Evolutionary conservation across 768 basidiomycete genomes (phyloP), one percentile per base, ranked within the genome.

Genomic region (Lentinus brumalis): DNA sequence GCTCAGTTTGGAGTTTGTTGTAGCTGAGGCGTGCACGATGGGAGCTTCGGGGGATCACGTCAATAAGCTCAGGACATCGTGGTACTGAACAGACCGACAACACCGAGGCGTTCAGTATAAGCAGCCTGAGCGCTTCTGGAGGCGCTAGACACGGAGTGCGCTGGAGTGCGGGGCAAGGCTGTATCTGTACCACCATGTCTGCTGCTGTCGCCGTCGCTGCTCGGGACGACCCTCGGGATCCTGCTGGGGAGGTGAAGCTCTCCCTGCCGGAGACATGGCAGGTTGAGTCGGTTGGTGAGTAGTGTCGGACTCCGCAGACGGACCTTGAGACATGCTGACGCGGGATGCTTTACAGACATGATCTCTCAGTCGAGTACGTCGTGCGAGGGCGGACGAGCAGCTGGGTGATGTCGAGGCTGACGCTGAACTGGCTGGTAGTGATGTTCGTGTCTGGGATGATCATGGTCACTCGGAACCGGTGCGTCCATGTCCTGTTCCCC

Each of bases 401-500:
- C 5, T 10, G 41, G 35, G 2, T 5, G 5, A 1, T 40, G 21
- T 8, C 15, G 12, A 50, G 29, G 21, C 56, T 57, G 11, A 57
- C 31, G 10, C 15, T n/a, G 64, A 50, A 6, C 26, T 51, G 11
- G 32, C 9, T 29, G 4, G 75, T 79, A 59, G 85, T 84, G 39
- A 87, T 91, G 88, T 85, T 91, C 63, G 74, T 91, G 30, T 85
- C 88, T 14, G 89, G 89, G 30, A 55, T 80, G 65, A 79, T 83
- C 63, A 81, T 84, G 79, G 77, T 84, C 41, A 79, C 82, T 26
- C 78, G 80, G 56, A 84, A 84, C 66, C 76, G 82, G 81, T 83
- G 58, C 65, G 21, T 26, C 21, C 21, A 26, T 26, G 21, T n/a
- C n/a, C n/a, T n/a, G 73, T 64, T 39, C 15, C 49, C 53, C 57